Conservation (phyloP, 192 early-diverging fungal genomes). For the Podila minutissima region DNA sequence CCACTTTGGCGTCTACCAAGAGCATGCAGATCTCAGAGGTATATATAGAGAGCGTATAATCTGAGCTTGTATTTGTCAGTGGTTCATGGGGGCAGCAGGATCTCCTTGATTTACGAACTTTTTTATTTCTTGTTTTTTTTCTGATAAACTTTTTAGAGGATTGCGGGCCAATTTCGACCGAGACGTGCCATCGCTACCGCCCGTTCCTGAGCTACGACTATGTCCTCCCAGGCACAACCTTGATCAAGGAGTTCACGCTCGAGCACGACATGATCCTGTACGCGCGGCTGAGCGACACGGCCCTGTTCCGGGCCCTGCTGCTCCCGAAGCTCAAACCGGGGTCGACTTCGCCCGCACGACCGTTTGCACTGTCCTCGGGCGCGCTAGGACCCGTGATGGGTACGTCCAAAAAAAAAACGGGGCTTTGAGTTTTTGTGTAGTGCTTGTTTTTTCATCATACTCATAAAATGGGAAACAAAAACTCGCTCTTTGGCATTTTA, state of each 20-base stretch:
- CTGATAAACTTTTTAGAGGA: conserved; percentile 1
- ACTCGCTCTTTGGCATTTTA: background rate
- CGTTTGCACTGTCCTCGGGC: conserved; percentile 16
- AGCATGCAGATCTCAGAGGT: conserved; percentile 20
- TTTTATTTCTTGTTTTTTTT: no score
- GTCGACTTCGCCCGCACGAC: conserved; percentile 16
- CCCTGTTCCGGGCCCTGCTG: conserved; percentile 15
- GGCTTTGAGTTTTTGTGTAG: no score
- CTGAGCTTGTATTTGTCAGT: no score
- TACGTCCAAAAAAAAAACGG: background rate
- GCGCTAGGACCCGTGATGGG: conserved; percentile 8
- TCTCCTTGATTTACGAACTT: no score
- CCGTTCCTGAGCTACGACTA: conserved; percentile 42
- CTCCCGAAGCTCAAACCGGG: conserved; percentile 18
- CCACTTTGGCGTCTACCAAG: conserved; percentile 28
- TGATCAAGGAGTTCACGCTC: conserved; percentile 47
- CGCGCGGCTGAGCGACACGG: conserved; percentile 28
- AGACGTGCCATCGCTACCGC: conserved; percentile 25
- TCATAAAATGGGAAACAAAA: background rate
- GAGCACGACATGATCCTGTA: conserved; percentile 39
- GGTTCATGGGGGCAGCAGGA: no score
- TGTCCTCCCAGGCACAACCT: conserved; percentile 30
- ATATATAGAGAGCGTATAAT: background rate
- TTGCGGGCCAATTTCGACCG: conserved; percentile 14
- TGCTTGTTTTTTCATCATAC: no score